phyloP scores from a whole-genome alignment of 805 yeast species.

The Yarrowia osloensis region DNA sequence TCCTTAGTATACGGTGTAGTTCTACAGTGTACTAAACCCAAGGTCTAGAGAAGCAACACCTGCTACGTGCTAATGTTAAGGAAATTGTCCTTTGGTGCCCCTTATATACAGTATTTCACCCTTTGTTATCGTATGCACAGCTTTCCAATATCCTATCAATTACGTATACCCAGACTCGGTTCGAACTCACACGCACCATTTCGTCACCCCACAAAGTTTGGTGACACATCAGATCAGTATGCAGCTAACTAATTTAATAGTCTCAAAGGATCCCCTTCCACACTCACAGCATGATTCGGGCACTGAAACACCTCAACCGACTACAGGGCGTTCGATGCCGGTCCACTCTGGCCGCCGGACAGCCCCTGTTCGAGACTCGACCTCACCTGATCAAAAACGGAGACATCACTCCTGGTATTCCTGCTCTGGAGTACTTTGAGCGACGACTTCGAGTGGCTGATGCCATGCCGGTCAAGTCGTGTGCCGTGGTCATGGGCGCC shows the following conservation, averaged over 20 bases:
- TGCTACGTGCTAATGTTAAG: too few species aligned
- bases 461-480: constrained; percentile 59
- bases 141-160: too few species aligned
- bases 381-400: constrained; percentile 75
- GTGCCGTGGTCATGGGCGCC: constrained; percentile 75
- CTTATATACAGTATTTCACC: background rate
- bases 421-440: constrained; percentile 76
- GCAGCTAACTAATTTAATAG: background rate
- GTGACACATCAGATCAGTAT: constrained; percentile 6
- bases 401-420: constrained; percentile 83
- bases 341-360: constrained; percentile 55
- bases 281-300: constrained; percentile 13
- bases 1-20: too few species aligned
- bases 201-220: background rate
- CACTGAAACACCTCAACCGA: background rate
- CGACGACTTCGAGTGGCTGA: constrained; percentile 65
- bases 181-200: background rate
- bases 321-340: background rate
- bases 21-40: too few species aligned
- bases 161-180: too few species aligned
- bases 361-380: constrained; percentile 82
- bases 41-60: too few species aligned
- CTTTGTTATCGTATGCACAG: too few species aligned
- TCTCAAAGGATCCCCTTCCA: background rate
- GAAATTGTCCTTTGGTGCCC: too few species aligned